A percentile compares a stretch with the other conserved stretches of the same genome.
Conservation (phyloP, 2,329 filamentous ascomycete species). For the Calonectria leucothoes region DNA sequence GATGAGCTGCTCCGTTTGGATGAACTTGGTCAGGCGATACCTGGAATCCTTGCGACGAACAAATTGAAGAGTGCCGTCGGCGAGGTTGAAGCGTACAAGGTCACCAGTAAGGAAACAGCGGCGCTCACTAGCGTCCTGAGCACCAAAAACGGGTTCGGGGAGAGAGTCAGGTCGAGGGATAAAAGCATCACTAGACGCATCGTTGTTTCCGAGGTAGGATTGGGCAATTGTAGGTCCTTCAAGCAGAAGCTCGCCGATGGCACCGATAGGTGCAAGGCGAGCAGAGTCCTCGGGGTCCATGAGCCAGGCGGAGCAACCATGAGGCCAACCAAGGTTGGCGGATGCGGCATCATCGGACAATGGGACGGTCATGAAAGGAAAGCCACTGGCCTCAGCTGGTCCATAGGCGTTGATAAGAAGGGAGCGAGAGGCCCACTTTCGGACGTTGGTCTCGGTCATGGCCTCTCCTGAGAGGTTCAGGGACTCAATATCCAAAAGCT, state of each 20-base stretch:
- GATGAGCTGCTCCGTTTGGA: not conserved
- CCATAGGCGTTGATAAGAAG: constrained; percentile 9
- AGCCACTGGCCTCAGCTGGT: not conserved
- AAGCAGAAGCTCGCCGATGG: constrained; percentile 5
- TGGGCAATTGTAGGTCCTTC: not conserved
- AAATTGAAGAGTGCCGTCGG: not conserved
- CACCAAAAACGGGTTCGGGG: not conserved
- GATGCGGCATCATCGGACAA: not conserved
- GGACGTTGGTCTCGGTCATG: not conserved
- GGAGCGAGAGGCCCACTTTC: constrained; percentile 4
- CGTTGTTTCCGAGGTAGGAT: not conserved
- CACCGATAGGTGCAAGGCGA: constrained; percentile 19
- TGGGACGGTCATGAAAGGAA: not conserved
- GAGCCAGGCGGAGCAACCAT: constrained; percentile 22
- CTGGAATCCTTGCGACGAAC: not conserved
- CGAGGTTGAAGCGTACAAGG: not conserved
- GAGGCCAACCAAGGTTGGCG: constrained; percentile 22
- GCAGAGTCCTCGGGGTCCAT: constrained; percentile 21
- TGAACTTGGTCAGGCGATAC: not conserved
- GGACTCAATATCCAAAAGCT: constrained; percentile 5
- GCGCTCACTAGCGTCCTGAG: not conserved
- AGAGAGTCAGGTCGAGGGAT: not conserved
- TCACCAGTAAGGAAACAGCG: not conserved
- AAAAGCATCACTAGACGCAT: not conserved
- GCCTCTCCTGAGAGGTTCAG: constrained; percentile 5